Base-by-base conservation (phyloP, 345 rosid species). In the Adansonia digitata region DNA sequence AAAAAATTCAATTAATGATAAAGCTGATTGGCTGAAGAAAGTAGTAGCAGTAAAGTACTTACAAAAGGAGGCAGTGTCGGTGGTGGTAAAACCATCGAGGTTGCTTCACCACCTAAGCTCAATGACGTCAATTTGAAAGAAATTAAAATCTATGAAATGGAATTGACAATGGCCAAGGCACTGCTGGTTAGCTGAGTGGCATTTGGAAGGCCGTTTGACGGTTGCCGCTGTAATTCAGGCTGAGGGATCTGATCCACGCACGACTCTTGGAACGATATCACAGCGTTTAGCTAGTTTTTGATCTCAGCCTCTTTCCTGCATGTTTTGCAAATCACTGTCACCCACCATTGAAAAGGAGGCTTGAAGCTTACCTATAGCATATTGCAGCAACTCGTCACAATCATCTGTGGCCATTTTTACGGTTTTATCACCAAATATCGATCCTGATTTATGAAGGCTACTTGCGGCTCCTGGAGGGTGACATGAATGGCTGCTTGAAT, bases 51-150 rank as follows among this genome's bases (percentile, higher is more conserved):
- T 3, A 0, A 6, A 35, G 9, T 63, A 11, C 81, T 81, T 81
- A 81, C 84, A 75, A 66, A 81, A 80, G 4, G 86, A 77, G 61
- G 88, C 97, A n/a, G 86, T 87, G 39, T 78, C 82, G 61, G 77
- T 82, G 45, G 97, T 89, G 56, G 89, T 55, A 31, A 76, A 48
- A 3, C 88, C 86, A 5, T 78, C 86, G 1, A 45, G 69, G 79
- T 56, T 69, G 84, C 77, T 76, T 55, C 55, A 4, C 68, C 57
- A 7, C 35, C 55, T 27, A 8, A 57, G 62, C 59, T 69, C 3
- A 39, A 11, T 2, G 17, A 1, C 22, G 83, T 79, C 9, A 77
- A 18, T 22, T 81, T 72, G 77, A 87, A 82, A 66, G 71, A 22
- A n/a, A 75, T 63, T 15, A 80, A 24, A 74, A 82, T 73, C 0